phyloP scores from a whole-genome alignment of 2,329 filamentous ascomycete species.

The Hypoxylon sp. region DNA sequence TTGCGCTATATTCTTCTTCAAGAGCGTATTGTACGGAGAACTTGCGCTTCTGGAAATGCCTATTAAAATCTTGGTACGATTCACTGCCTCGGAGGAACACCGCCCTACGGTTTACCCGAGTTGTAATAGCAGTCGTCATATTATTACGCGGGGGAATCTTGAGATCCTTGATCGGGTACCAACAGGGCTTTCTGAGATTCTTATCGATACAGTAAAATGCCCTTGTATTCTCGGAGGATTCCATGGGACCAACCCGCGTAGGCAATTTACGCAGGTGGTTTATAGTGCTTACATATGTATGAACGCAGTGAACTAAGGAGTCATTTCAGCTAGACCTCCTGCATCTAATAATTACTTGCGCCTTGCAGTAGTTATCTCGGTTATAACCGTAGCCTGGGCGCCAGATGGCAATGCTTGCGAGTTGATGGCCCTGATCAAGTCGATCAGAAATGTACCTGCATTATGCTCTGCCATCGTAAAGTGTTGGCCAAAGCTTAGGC shows the following conservation, averaged over 20 bases:
- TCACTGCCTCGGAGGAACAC: constrained; percentile 17
- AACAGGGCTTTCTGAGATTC: constrained; percentile 28
- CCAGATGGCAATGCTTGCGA: constrained; percentile 14
- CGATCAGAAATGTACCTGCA: constrained; percentile 39
- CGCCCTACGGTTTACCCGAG: constrained; percentile 25
- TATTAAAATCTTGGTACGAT: constrained; percentile 11
- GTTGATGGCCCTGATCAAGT: constrained; percentile 8
- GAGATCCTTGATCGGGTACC: constrained; percentile 33
- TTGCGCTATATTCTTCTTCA: background rate
- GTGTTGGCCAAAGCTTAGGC: constrained; percentile 11
- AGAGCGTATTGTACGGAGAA: background rate
- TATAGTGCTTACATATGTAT: constrained; percentile 39
- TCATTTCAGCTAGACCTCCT: constrained; percentile 24
- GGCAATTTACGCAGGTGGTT: constrained; percentile 19
- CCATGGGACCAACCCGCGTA: constrained; percentile 7
- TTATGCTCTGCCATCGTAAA: constrained; percentile 28
- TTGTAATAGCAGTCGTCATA: constrained; percentile 47
- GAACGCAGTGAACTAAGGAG: constrained; percentile 25
- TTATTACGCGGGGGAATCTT: constrained; percentile 47
- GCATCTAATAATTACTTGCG: constrained; percentile 26
- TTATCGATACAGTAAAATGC: constrained; percentile 36
- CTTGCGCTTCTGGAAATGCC: constrained; percentile 1
- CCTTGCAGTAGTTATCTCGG: constrained; percentile 35
- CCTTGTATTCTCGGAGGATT: constrained; percentile 6
- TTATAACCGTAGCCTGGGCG: constrained; percentile 28